Conservation (phyloP, 257 asterid species). For the Eustoma russellianum region DNA sequence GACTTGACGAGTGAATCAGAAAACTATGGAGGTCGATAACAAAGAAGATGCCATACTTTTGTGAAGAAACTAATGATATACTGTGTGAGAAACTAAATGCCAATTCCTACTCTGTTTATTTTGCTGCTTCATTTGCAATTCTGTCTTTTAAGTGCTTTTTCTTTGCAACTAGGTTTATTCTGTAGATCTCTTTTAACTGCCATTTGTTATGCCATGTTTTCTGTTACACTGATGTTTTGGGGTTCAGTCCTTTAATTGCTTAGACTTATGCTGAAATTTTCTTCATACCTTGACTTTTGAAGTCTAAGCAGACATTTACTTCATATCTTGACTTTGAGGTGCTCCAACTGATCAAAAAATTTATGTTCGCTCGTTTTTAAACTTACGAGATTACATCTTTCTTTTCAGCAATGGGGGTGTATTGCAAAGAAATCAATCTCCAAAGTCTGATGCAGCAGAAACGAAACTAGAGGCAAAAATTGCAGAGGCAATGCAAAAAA, state of each 20-base stretch:
- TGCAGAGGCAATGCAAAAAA: slow-evolving; percentile 46
- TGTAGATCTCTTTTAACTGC: too few species aligned
- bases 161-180: not conserved
- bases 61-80: too few species aligned
- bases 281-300: not conserved
- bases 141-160: not conserved
- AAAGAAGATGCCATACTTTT: too few species aligned
- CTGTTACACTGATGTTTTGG: too few species aligned
- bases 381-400: not conserved
- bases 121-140: not conserved
- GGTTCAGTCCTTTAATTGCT: too few species aligned
- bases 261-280: not conserved
- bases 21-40: too few species aligned
- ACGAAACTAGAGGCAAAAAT: slow-evolving; percentile 76
- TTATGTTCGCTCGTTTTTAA: not conserved
- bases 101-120: too few species aligned
- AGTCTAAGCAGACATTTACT: not conserved
- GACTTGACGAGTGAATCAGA: too few species aligned
- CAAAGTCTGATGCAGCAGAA: slow-evolving; percentile 35
- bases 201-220: too few species aligned
- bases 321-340: not conserved
- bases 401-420: slow-evolving; percentile 55
- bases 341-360: not conserved
- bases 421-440: slow-evolving; percentile 44
- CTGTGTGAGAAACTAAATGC: too few species aligned